Conservation (phyloP, 331 rosid genomes). For the Prunus yedoensis region DNA sequence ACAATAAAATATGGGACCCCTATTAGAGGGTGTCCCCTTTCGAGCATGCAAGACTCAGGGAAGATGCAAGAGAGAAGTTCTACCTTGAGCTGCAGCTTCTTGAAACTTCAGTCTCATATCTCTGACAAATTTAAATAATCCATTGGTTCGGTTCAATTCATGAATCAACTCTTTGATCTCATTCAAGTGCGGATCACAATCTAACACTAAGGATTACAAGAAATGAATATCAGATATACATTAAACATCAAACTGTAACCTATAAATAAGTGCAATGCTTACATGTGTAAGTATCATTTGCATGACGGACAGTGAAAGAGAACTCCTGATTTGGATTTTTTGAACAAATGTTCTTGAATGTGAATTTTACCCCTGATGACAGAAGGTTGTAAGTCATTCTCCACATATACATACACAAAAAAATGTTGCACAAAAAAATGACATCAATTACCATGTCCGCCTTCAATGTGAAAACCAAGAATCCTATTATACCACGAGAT, state of each 20-base stretch:
- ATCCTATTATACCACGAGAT: constrained; percentile 79
- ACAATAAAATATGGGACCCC: not conserved
- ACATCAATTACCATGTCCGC: constrained; percentile 69
- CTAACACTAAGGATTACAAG: constrained; percentile 53
- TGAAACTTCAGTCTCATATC: constrained; percentile 77
- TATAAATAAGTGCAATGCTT: constrained; percentile 33
- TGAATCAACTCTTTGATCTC: constrained; percentile 55
- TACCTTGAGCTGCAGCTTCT: constrained; percentile 67
- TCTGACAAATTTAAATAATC: constrained; percentile 76
- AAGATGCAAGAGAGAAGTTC: constrained; percentile 3
- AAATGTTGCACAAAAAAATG: constrained; percentile 11
- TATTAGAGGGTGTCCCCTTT: constrained; percentile 8
- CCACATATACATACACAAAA: not conserved
- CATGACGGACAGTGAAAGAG: constrained; percentile 63
- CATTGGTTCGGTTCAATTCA: constrained; percentile 81
- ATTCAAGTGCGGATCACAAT: constrained; percentile 63
- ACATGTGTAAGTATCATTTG: constrained; percentile 63
- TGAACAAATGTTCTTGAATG: constrained; percentile 59
- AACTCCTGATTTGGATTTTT: constrained; percentile 61
- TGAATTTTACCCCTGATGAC: constrained; percentile 70
- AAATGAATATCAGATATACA: not conserved
- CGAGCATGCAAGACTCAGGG: constrained; percentile 18
- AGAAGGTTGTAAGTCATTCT: constrained; percentile 18
- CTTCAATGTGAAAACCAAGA: constrained; percentile 80
- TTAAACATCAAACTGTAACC: not conserved